Percentiles rank a stretch among this genome's conserved stretches.
Conservation (phyloP, 2,329 filamentous ascomycete species). For the Tolypocladium endophyticum region DNA sequence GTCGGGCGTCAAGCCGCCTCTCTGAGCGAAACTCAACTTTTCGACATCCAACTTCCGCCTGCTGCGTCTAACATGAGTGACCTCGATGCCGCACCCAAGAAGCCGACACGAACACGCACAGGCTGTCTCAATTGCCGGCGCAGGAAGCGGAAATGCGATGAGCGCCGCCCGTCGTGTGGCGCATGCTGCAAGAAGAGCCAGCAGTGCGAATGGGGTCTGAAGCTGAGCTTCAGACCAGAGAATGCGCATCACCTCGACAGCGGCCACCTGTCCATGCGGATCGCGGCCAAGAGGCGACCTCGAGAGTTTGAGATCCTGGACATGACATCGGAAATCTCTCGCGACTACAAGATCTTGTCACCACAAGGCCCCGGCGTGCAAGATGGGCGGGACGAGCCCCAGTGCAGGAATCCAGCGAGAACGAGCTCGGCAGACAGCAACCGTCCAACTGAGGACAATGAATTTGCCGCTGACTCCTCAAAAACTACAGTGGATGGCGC, state of each 20-base stretch:
- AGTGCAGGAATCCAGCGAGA: background rate
- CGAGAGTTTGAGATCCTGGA: conserved; percentile 25
- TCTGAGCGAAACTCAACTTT: too few relatives aligned
- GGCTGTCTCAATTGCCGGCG: conserved; percentile 26
- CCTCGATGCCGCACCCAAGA: background rate
- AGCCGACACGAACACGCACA: background rate
- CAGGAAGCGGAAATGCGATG: conserved; percentile 28
- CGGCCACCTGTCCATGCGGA: conserved; percentile 22
- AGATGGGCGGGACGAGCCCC: background rate
- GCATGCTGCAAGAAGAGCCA: conserved; percentile 21
- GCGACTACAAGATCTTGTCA: conserved; percentile 18
- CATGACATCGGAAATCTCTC: conserved; percentile 23
- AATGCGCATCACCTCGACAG: conserved; percentile 21
- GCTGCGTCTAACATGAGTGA: background rate
- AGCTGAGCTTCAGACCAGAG: conserved; percentile 24
- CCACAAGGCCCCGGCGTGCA: background rate
- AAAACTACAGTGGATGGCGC: background rate
- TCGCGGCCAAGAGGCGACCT: conserved; percentile 14
- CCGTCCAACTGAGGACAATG: background rate
- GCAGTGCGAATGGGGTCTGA: conserved; percentile 25
- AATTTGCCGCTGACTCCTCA: background rate
- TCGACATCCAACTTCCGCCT: background rate
- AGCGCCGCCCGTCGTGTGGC: conserved; percentile 22
- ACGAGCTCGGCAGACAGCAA: background rate
- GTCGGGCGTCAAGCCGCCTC: background rate